Evolutionary conservation across 805 yeast genomes (phyloP), one percentile per base, ranked within the genome.

Genomic region (Metschnikowia hibisci): DNA sequence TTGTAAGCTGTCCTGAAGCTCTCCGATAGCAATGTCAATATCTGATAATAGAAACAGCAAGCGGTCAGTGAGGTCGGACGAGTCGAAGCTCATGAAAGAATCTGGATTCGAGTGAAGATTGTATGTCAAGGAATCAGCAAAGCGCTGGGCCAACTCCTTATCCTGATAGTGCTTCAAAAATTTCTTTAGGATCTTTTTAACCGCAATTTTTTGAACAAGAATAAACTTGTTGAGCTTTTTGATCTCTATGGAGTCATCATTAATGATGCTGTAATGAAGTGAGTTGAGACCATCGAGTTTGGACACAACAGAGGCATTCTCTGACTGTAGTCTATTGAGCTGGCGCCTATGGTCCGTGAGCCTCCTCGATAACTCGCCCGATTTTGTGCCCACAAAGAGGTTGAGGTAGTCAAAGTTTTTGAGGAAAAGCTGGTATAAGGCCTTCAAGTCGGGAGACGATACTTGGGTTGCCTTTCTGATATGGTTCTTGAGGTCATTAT

Each of bases 111-210:
- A 57, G 32, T 73, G 61, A 23, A 76, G 56, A 20, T 56, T 56
- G 28, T 57, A 53, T 42, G 66, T 69, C 31, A 70, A 47, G 12
- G 57, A 55, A 12, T 53, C 82, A 3, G 67, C 51, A 39, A 70
- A 61, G 23, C 51, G 48, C 13, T 54, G 36, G 18, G 62, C 45
- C 13, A 52, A 39, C 3, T 45, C 53, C 27, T 51, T 44, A 45
- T 63, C 58, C 4, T 50, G 53, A 41, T 71, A 69, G 54, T 78
- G 69, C 55, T 78, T 78, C 36, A 67, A 38, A 46, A 76, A 83
- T 58, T 87, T 87, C 64, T 87, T 87, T 54, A 87, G 69, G 39
- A 87, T 73, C 63, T 87, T 87, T 48, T 82, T 72, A 38, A 84
- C 71, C 5, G 81, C 95, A 3, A 87, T 80, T 55, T 82, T 81